phyloP scores from a whole-genome alignment of 2,329 filamentous ascomycete species.

The Diaporthe sp. region DNA sequence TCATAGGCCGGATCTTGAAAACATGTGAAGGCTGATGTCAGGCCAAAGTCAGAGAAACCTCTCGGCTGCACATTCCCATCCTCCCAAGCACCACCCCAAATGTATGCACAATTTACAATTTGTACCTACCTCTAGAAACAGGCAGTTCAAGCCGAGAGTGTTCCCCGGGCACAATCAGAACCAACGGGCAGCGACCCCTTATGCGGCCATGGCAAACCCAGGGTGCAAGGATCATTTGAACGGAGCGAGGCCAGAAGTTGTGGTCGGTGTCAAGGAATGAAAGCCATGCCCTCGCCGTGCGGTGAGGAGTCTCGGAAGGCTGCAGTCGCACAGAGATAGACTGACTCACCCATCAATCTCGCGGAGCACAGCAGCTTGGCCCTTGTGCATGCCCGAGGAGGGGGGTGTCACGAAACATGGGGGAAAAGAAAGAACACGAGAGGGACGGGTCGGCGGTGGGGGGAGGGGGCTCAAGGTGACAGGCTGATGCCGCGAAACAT shows the following conservation, averaged over 20 bases:
- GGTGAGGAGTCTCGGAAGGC: slow-evolving; percentile 2
- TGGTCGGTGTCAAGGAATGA: background rate
- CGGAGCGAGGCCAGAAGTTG: background rate
- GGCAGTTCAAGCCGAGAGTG: background rate
- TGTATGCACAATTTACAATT: too few species aligned
- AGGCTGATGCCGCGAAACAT: background rate
- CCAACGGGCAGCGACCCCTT: background rate
- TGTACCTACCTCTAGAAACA: background rate
- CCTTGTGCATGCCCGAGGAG: background rate
- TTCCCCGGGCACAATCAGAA: background rate
- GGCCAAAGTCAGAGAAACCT: too few species aligned
- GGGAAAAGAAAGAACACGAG: background rate
- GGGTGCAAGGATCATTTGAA: background rate
- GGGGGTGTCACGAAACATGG: background rate
- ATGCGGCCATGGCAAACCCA: background rate
- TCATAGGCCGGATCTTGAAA: too few species aligned
- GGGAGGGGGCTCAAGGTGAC: background rate
- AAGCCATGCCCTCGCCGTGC: background rate
- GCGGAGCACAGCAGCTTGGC: background rate
- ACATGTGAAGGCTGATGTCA: too few species aligned
- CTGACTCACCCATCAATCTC: background rate
- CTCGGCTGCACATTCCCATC: too few species aligned
- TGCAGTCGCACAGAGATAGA: slow-evolving; percentile 6
- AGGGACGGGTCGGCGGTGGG: too few species aligned
- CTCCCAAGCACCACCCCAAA: too few species aligned